Conservation (phyloP, 148 eudicot species). For the Cornus florida region DNA sequence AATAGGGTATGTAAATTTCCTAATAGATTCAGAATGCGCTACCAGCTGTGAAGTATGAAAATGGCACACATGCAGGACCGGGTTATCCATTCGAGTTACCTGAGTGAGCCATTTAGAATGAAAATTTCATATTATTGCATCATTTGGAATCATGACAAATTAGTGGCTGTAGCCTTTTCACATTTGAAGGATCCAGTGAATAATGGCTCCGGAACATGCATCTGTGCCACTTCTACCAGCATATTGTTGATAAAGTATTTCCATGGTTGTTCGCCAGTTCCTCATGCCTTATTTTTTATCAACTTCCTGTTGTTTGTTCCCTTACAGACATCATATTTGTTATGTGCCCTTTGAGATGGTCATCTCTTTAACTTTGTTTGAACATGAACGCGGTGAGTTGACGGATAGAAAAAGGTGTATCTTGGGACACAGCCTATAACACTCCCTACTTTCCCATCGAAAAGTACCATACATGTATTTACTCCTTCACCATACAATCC, state of each 20-base stretch:
- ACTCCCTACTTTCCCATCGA: conserved; percentile 86
- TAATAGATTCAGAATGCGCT: neutral
- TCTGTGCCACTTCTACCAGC: neutral
- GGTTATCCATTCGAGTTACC: neutral
- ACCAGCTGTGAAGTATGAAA: conserved; percentile 2
- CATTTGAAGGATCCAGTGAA: neutral
- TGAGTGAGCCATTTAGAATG: no score
- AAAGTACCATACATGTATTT: conserved; percentile 88
- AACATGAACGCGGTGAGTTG: conserved; percentile 72
- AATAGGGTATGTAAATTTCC: neutral
- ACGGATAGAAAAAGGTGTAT: conserved; percentile 89
- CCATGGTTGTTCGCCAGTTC: neutral
- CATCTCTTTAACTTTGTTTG: conserved; percentile 87
- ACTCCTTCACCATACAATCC: conserved; percentile 98
- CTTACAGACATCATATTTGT: conserved; percentile 76
- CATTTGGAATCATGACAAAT: neutral
- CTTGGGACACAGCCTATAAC: conserved; percentile 93
- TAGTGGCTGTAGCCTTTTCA: conserved; percentile 3
- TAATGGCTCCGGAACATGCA: neutral
- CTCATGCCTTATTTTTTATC: neutral
- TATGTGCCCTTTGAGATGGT: conserved; percentile 98
- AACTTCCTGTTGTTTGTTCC: conserved; percentile 4
- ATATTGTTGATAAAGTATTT: neutral
- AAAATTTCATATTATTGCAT: no score
- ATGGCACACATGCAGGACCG: neutral